phyloP scores from a whole-genome alignment of 441 rosid genomes.

The Kokia cookei region DNA sequence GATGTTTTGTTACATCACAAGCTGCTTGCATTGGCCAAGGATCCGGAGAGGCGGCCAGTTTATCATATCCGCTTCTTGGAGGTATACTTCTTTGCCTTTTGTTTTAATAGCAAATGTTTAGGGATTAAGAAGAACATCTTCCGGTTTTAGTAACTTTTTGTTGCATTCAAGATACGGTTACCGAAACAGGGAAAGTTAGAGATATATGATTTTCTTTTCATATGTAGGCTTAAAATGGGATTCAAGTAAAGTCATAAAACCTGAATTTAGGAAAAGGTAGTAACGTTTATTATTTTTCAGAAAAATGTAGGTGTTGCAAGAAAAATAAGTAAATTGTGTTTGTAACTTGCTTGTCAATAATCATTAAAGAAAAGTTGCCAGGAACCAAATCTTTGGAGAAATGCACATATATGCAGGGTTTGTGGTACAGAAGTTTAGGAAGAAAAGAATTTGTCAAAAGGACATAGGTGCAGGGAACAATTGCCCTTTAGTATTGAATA shows the following conservation, averaged over 20 bases:
- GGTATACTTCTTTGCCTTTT: conserved; percentile 28
- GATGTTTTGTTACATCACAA: conserved; percentile 56
- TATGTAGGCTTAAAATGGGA: not conserved
- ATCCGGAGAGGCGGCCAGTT: conserved; percentile 56
- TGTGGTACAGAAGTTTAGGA: not conserved
- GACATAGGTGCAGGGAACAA: not conserved
- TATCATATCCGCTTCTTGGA: conserved; percentile 58
- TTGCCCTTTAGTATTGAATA: not conserved
- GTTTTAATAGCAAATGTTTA: not conserved
- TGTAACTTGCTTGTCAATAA: not conserved
- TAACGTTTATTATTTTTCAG: not conserved
- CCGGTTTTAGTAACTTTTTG: not conserved
- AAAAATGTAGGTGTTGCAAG: not conserved
- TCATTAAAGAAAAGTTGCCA: not conserved
- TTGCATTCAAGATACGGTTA: not conserved
- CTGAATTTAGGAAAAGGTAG: not conserved
- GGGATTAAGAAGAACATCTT: not conserved
- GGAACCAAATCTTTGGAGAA: not conserved
- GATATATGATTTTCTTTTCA: not conserved
- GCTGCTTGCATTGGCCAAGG: conserved; percentile 57
- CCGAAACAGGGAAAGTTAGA: not conserved
- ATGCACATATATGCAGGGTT: not conserved
- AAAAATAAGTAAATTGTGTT: not conserved
- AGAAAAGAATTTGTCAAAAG: not conserved
- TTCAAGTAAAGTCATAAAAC: not conserved